phyloP scores from a whole-genome alignment of 352 stramenopile species.

The Phytophthora podocarpi region DNA sequence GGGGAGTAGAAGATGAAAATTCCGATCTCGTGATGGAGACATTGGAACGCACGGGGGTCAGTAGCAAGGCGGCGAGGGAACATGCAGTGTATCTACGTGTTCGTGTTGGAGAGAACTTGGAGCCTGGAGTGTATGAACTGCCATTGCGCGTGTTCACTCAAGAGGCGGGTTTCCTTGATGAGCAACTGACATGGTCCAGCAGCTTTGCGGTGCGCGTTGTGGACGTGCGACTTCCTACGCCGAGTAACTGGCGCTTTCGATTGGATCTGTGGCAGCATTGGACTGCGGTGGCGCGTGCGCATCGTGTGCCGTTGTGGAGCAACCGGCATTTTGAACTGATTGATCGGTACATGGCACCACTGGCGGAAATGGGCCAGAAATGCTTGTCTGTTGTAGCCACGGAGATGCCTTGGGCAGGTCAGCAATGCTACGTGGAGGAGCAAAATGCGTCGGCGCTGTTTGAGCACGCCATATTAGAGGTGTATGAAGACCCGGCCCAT shows the following conservation, averaged over 20 bases:
- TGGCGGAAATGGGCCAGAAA: constrained; percentile 75
- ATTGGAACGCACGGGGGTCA: constrained; percentile 46
- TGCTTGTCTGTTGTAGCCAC: constrained; percentile 74
- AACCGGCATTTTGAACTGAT: constrained; percentile 73
- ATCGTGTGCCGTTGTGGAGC: constrained; percentile 64
- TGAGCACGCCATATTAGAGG: constrained; percentile 67
- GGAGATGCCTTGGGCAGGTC: constrained; percentile 78
- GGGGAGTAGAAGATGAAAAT: constrained; percentile 66
- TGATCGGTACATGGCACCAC: constrained; percentile 59
- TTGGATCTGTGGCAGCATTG: constrained; percentile 83
- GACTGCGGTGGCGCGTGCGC: constrained; percentile 58
- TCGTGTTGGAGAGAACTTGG: constrained; percentile 38
- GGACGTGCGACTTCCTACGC: constrained; percentile 51
- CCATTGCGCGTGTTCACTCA: constrained; percentile 73
- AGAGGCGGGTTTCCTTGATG: constrained; percentile 61
- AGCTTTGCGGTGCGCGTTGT: constrained; percentile 57
- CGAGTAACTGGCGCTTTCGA: constrained; percentile 63
- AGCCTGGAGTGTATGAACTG: constrained; percentile 64
- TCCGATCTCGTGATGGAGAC: constrained; percentile 64
- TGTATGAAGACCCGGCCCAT: constrained; percentile 55
- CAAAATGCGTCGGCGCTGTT: constrained; percentile 71
- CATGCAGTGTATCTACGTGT: constrained; percentile 70
- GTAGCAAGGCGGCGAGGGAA: constrained; percentile 29
- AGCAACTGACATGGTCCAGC: constrained; percentile 71
- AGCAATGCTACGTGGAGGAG: constrained; percentile 79